Percentiles rank a stretch among this genome's conserved stretches.
Evolutionary conservation across 495 filamentous ascomycete species (phyloP).

Genomic region (Aspergillus wentii): DNA sequence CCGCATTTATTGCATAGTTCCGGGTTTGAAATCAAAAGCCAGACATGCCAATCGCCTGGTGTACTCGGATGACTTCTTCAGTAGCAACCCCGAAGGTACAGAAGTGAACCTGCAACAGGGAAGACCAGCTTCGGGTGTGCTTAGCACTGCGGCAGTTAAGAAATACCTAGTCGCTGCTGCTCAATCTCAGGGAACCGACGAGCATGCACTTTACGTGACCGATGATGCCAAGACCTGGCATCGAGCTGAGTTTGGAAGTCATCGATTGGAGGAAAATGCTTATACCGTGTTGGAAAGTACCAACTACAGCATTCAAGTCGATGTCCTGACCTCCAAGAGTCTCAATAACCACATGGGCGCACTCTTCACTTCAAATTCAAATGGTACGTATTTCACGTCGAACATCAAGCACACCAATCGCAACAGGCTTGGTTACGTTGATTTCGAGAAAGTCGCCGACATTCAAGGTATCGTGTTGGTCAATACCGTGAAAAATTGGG

Average conservation of each 20-base stretch:
- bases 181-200: conserved; percentile 70
- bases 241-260: conserved; percentile 81
- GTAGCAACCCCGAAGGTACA: conserved; percentile 40
- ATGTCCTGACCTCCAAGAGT: conserved; percentile 71
- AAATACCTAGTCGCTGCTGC: conserved; percentile 81
- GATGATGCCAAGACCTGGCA: conserved; percentile 83
- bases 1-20: conserved; percentile 74
- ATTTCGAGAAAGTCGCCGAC: conserved; percentile 86
- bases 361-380: conserved; percentile 89
- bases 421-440: conserved; percentile 62
- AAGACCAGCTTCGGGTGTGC: conserved; percentile 66
- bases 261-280: conserved; percentile 75
- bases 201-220: conserved; percentile 82
- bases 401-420: conserved; percentile 92
- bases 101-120: conserved; percentile 73
- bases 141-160: conserved; percentile 73
- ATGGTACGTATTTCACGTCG: conserved; percentile 88
- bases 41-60: conserved; percentile 66
- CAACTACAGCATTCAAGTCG: conserved; percentile 93
- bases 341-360: conserved; percentile 68
- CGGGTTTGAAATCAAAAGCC: conserved; percentile 55
- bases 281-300: conserved; percentile 95
- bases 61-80: conserved; percentile 75
- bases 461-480: conserved; percentile 90
- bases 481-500: conserved; percentile 82